These are phyloP conservation scores for Botrytis aclada DNA, from an alignment of 2,329 filamentous ascomycete species.

Conservation along the genomic window DNA sequence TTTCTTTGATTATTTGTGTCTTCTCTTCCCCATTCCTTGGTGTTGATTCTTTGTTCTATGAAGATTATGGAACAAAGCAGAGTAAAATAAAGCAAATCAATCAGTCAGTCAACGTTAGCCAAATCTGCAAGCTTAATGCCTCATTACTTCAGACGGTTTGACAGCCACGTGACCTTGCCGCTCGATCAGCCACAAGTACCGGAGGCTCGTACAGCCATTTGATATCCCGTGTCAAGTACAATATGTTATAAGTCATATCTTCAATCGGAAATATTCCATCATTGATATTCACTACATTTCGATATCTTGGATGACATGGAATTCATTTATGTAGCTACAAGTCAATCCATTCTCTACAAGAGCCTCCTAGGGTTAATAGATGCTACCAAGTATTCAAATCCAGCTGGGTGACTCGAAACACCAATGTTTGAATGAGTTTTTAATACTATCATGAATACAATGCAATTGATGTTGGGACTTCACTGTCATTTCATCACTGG, in stretches of 20 bases:
- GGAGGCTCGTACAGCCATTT: not conserved
- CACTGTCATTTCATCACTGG: not conserved
- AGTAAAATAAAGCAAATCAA: not conserved
- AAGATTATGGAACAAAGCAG: not conserved
- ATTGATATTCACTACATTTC: not conserved
- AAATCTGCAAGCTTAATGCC: constrained; percentile 3
- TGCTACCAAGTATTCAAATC: not conserved
- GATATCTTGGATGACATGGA: not conserved
- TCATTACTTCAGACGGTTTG: not conserved
- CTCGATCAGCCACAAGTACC: not conserved
- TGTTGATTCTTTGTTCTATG: not conserved
- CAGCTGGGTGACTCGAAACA: not conserved
- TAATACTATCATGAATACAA: not conserved
- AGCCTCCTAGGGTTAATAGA: not conserved
- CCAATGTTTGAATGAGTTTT: too few relatives aligned
- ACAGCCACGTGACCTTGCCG: not conserved
- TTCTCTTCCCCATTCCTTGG: not conserved
- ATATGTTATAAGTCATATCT: not conserved
- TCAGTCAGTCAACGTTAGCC: not conserved
- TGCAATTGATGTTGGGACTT: not conserved
- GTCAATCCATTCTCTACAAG: not conserved
- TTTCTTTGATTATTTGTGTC: not conserved
- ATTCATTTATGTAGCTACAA: not conserved
- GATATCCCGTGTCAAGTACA: not conserved
- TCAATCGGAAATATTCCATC: too few relatives aligned